Percentiles rank a stretch among this genome's conserved stretches.
phyloP scores from a whole-genome alignment of 192 early-diverging fungal genomes.

The Linnemannia hyalina region DNA sequence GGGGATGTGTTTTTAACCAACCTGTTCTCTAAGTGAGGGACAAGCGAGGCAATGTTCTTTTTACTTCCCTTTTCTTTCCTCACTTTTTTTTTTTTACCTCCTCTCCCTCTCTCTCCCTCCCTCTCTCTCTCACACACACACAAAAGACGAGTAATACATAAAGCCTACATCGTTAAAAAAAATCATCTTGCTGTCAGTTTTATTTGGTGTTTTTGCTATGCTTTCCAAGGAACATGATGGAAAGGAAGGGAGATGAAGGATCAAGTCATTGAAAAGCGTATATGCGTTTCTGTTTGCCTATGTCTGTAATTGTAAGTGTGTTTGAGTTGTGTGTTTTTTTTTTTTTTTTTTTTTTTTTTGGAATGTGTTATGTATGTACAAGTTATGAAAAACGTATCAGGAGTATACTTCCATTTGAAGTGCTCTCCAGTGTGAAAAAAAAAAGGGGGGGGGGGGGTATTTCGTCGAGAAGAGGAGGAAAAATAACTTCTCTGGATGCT shows the following conservation, averaged over 20 bases:
- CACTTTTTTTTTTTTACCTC: background rate
- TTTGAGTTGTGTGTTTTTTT: background rate
- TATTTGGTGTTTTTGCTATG: background rate
- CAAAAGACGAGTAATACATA: background rate
- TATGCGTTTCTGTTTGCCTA: background rate
- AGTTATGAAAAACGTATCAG: background rate
- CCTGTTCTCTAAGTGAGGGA: too few species aligned
- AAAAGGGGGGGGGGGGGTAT: background rate
- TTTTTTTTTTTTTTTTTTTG: background rate
- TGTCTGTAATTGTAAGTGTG: background rate
- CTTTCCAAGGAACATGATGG: constrained; percentile 7
- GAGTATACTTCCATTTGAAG: background rate
- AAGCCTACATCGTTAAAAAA: background rate
- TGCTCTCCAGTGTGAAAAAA: background rate
- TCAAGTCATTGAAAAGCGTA: background rate
- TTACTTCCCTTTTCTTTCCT: background rate
- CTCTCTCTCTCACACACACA: too few species aligned
- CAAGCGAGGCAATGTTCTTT: too few species aligned
- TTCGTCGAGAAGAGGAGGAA: background rate
- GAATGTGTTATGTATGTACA: background rate
- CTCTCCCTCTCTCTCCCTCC: background rate
- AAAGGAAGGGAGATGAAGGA: background rate
- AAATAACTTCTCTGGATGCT: background rate
- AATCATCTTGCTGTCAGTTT: background rate
- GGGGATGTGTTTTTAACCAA: background rate